Conservation (phyloP, 2,329 filamentous ascomycete genomes). For the Fusarium mangiferae region DNA sequence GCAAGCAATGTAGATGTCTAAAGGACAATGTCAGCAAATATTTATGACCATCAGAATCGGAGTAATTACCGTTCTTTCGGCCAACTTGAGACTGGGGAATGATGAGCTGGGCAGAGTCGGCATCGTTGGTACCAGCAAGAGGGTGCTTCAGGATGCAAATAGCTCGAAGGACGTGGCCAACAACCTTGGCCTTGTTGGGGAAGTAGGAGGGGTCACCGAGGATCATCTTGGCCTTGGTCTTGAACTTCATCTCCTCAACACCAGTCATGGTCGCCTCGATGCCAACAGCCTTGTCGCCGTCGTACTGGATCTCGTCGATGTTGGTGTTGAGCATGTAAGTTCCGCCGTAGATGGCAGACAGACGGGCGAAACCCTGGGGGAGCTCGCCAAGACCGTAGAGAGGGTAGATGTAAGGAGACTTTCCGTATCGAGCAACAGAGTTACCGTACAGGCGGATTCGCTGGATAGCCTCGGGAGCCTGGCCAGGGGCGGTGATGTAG, state of each 20-base stretch:
- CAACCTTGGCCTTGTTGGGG: slow-evolving; percentile 84
- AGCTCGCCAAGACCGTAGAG: slow-evolving; percentile 97
- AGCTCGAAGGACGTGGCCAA: slow-evolving; percentile 91
- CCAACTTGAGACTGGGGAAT: slow-evolving; percentile 98
- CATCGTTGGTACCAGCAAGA: slow-evolving; percentile 86
- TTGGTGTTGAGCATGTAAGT: slow-evolving; percentile 99
- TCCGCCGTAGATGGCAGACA: slow-evolving; percentile 97
- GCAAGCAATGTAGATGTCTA: slow-evolving; percentile 96
- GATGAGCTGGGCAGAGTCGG: slow-evolving; percentile 93
- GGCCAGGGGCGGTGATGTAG: slow-evolving; percentile 79
- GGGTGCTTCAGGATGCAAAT: slow-evolving; percentile 99
- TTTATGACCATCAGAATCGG: not conserved
- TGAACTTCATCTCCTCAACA: slow-evolving; percentile 91
- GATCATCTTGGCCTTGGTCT: slow-evolving; percentile 96
- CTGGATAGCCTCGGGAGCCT: slow-evolving; percentile 85
- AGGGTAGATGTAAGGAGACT: slow-evolving; percentile 99
- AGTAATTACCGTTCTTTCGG: slow-evolving; percentile 83
- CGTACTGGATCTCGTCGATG: slow-evolving; percentile 89
- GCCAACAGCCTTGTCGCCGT: slow-evolving; percentile 85
- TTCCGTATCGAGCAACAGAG: slow-evolving; percentile 96
- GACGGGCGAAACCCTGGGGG: slow-evolving; percentile 95
- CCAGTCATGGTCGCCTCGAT: slow-evolving; percentile 98
- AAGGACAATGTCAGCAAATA: slow-evolving; percentile 15
- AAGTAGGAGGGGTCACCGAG: slow-evolving; percentile 98
- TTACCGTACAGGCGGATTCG: slow-evolving; percentile 97